Conservation (phyloP, 2,329 filamentous ascomycete genomes). For the Aspergillus thermomutatus region DNA sequence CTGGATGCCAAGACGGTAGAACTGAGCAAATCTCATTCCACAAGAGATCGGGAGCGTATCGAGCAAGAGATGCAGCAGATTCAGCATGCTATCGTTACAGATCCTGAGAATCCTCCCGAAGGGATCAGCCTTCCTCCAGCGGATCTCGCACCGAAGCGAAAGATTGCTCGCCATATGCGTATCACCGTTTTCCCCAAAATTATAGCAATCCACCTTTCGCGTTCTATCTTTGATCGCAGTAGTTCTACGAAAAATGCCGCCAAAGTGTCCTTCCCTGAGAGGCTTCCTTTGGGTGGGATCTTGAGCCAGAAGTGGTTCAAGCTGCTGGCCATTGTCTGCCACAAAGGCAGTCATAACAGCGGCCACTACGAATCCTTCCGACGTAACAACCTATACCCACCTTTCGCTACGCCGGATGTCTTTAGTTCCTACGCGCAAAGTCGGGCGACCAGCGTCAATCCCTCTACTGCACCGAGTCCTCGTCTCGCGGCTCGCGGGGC, state of each 20-base stretch:
- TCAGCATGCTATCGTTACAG: slow-evolving; percentile 65
- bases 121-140: slow-evolving; percentile 72
- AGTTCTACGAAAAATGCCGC: slow-evolving; percentile 89
- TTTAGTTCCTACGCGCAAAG: slow-evolving; percentile 74
- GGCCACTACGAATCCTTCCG: slow-evolving; percentile 97
- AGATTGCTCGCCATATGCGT: slow-evolving; percentile 81
- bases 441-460: slow-evolving; percentile 51
- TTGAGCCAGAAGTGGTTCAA: slow-evolving; percentile 76
- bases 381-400: slow-evolving; percentile 73
- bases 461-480: slow-evolving; percentile 37
- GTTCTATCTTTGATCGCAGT: slow-evolving; percentile 82
- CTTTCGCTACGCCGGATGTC: slow-evolving; percentile 76
- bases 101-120: slow-evolving; percentile 74
- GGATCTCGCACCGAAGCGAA: slow-evolving; percentile 71
- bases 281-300: slow-evolving; percentile 76
- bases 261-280: slow-evolving; percentile 88
- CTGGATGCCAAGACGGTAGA: slow-evolving; percentile 62
- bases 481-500: slow-evolving; percentile 39
- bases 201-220: slow-evolving; percentile 84
- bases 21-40: slow-evolving; percentile 53
- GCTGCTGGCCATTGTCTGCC: slow-evolving; percentile 81
- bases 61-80: slow-evolving; percentile 63
- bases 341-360: slow-evolving; percentile 92
- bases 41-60: slow-evolving; percentile 51
- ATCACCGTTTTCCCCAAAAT: slow-evolving; percentile 87